Conservation (phyloP, 805 yeast species). For the Candida nanaspora region DNA sequence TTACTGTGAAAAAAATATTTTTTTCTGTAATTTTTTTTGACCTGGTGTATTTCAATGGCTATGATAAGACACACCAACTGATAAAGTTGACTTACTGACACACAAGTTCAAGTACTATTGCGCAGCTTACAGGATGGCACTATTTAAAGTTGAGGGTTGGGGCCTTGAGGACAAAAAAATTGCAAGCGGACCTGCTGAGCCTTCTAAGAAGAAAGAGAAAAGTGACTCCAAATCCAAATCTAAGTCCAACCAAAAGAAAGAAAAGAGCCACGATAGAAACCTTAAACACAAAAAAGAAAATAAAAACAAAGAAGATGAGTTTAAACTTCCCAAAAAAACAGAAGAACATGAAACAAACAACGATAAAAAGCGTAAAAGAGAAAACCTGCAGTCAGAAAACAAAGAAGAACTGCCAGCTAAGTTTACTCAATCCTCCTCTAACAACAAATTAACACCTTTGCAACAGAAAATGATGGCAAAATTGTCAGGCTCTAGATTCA, state of each 20-base stretch:
- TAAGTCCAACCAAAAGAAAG: conserved; percentile 5
- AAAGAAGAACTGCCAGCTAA: background rate
- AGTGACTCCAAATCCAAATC: conserved; percentile 3
- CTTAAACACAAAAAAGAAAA: conserved; percentile 2
- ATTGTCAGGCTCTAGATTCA: conserved; percentile 86
- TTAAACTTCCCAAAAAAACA: conserved; percentile 8
- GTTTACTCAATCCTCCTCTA: background rate
- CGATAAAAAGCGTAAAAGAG: conserved; percentile 4
- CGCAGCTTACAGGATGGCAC: conserved; percentile 39
- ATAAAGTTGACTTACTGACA: no score
- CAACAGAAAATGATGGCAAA: conserved; percentile 96
- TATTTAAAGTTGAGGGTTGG: conserved; percentile 84
- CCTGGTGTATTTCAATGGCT: no score
- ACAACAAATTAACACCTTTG: conserved; percentile 60
- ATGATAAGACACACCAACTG: no score
- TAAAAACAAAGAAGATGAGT: conserved; percentile 15
- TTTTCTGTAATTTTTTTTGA: no score
- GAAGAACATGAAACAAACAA: conserved; percentile 5
- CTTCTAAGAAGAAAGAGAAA: conserved; percentile 9
- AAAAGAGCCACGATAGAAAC: conserved; percentile 1
- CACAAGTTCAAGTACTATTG: no score
- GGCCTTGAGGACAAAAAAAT: conserved; percentile 49
- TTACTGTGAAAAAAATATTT: no score
- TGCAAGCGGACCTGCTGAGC: conserved; percentile 33
- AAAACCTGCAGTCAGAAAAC: background rate